Evolutionary conservation across 768 basidiomycete genomes (phyloP).

Genomic region (Mycena maculata): DNA sequence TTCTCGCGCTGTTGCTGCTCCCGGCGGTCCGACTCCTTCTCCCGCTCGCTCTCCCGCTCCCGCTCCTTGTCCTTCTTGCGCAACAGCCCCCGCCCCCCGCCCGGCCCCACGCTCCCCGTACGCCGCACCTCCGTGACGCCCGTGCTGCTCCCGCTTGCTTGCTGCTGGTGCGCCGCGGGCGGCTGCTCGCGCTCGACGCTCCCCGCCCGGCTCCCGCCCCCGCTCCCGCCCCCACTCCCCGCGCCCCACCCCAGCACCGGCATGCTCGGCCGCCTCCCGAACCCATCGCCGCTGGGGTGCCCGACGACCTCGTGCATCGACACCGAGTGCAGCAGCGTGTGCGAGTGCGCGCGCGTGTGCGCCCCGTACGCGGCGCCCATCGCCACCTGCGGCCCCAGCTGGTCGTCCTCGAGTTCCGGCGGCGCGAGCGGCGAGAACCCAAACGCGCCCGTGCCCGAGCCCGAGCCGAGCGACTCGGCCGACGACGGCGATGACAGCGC

Average conservation of each 20-base stretch:
- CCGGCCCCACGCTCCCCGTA: not conserved
- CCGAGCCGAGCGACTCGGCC: constrained; percentile 44
- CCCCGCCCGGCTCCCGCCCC: constrained; percentile 22
- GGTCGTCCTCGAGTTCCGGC: constrained; percentile 16
- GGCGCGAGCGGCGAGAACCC: constrained; percentile 39
- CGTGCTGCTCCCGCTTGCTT: not conserved
- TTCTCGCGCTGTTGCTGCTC: constrained; percentile 33
- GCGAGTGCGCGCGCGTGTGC: constrained; percentile 26
- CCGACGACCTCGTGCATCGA: constrained; percentile 25
- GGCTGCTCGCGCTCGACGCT: constrained; percentile 8
- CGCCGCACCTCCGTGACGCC: constrained; percentile 29
- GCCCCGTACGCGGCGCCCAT: not conserved
- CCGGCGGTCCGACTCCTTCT: constrained; percentile 36
- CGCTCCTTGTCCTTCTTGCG: constrained; percentile 30
- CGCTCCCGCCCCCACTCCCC: constrained; percentile 21
- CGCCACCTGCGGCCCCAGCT: not conserved
- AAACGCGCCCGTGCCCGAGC: constrained; percentile 27
- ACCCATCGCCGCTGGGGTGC: not conserved
- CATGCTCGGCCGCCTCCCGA: constrained; percentile 39
- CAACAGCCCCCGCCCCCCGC: constrained; percentile 22
- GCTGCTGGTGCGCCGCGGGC: constrained; percentile 5
- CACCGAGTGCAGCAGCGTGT: constrained; percentile 33
- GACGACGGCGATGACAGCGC: constrained; percentile 49
- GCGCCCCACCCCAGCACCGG: constrained; percentile 28
- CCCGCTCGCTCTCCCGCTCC: constrained; percentile 33